Conservation (phyloP, 371 early-diverging fungal species). For the Massospora cicadina region DNA sequence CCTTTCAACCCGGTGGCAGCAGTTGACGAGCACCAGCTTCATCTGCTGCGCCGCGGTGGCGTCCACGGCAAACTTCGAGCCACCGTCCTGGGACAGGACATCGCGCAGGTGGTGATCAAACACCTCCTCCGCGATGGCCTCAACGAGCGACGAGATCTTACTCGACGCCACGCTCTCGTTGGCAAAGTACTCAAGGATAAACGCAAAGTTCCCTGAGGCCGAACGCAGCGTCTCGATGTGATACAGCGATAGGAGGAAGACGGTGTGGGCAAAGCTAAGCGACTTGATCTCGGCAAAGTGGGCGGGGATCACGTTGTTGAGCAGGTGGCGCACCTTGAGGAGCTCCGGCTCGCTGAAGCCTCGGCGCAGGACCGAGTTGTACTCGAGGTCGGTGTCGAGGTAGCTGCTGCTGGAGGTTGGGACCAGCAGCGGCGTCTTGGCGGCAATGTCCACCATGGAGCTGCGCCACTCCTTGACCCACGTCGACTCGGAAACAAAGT, state of each 20-base stretch:
- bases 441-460: conserved; percentile 48
- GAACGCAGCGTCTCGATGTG: conserved; percentile 71
- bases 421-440: conserved; percentile 69
- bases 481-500: conserved; percentile 48
- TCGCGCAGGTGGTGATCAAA: conserved; percentile 15
- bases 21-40: conserved; percentile 34
- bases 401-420: conserved; percentile 49
- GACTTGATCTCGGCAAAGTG: conserved; percentile 37
- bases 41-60: conserved; percentile 31
- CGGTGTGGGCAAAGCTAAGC: conserved; percentile 49
- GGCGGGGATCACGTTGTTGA: conserved; percentile 23
- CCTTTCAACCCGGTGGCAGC: conserved; percentile 45
- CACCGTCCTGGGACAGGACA: conserved; percentile 28
- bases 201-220: conserved; percentile 41
- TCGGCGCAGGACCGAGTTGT: conserved; percentile 62
- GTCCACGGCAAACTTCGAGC: conserved; percentile 26
- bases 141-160: conserved; percentile 46
- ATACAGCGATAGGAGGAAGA: conserved; percentile 68
- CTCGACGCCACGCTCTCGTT: conserved; percentile 63
- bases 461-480: conserved; percentile 66
- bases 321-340: conserved; percentile 15
- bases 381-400: conserved; percentile 75
- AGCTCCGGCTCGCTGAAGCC: conserved; percentile 38
- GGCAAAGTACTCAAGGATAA: conserved; percentile 60
- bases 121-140: conserved; percentile 46